phyloP scores from a whole-genome alignment of 1,284 basidiomycete genomes.

The Ceratobasidium sp. region DNA sequence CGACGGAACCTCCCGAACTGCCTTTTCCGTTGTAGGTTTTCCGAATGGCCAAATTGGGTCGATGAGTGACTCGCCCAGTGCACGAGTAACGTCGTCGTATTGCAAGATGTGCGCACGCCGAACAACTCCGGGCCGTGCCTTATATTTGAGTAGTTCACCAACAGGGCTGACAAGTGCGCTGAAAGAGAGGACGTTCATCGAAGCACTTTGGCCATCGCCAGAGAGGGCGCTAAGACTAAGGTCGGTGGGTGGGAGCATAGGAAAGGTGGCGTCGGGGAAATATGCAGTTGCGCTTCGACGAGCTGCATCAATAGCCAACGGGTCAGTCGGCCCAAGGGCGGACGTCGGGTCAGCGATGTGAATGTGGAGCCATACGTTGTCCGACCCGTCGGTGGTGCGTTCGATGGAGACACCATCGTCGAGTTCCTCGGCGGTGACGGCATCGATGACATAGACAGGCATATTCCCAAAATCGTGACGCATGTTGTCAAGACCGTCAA shows the following conservation, averaged over 20 bases:
- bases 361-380: constrained; percentile 83
- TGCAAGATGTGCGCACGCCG: constrained; percentile 72
- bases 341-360: constrained; percentile 96
- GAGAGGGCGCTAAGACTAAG: constrained; percentile 67
- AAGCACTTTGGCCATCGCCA: constrained; percentile 52
- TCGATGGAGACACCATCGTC: constrained; percentile 96
- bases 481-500: constrained; percentile 70
- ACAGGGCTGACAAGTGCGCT: constrained; percentile 73
- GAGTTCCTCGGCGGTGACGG: constrained; percentile 82
- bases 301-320: constrained; percentile 67
- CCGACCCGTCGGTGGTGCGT: constrained; percentile 65
- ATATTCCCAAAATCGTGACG: constrained; percentile 88
- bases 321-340: constrained; percentile 75
- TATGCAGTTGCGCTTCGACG: constrained; percentile 67
- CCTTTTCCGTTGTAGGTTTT: constrained; percentile 2
- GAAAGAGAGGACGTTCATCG: constrained; percentile 79
- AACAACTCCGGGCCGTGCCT: constrained; percentile 77
- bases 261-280: constrained; percentile 70
- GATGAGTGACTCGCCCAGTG: constrained; percentile 58
- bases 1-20: constrained; percentile 29
- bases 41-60: constrained; percentile 49
- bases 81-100: constrained; percentile 76
- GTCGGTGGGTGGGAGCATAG: constrained; percentile 71
- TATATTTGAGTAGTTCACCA: constrained; percentile 77
- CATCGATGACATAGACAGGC: constrained; percentile 92